Base-by-base conservation (phyloP, 2,329 filamentous ascomycete species). In the Aspergillus arachidicola region DNA sequence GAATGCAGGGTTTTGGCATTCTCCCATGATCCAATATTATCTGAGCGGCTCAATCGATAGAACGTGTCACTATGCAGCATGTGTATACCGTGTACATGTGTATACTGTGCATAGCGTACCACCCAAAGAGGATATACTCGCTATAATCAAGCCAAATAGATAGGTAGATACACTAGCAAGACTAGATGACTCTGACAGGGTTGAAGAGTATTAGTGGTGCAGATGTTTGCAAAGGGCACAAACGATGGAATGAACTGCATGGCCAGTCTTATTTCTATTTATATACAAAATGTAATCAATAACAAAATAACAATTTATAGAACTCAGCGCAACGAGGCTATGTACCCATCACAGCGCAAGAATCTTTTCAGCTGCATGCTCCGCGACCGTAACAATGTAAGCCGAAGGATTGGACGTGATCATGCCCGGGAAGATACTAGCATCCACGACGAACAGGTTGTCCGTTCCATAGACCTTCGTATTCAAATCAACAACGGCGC, bases 81-180 rank as follows among this genome's bases (percentile, higher is more conserved):
- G 0, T 78, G 0, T 78, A 79, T 57, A 63, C 53, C 6, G 69
- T 66, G 9, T n/a, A n/a, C 73, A 77, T 66, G 0, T 78, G 0
- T 78, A 79, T 57, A 63, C 53, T 6, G 69, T 66, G 9, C 79
- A 75, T 58, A 76, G 76, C 0, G 72, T 79, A 21, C 51, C 71
- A 55, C 57, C 67, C 1, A 26, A 64, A 11, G 54, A 69, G 6
- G 76, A 76, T 4, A 74, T 69, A 1, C 19, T 77, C 23, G 68
- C 72, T 26, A 69, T 76, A 14, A 63, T 79, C 2, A 69, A 77
- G 34, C 77, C 77, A 1, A 77, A 79, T 70, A 76, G 75, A 7
- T 76, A 76, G 66, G 61, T 78, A 46, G 76, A 76, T 11, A 55
- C 66, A 2, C 53, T 70, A 34, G 69, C 66, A 1, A 58, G 61